phyloP scores from a whole-genome alignment of 2,329 filamentous ascomycete species.

The Gyromitra esculenta region DNA sequence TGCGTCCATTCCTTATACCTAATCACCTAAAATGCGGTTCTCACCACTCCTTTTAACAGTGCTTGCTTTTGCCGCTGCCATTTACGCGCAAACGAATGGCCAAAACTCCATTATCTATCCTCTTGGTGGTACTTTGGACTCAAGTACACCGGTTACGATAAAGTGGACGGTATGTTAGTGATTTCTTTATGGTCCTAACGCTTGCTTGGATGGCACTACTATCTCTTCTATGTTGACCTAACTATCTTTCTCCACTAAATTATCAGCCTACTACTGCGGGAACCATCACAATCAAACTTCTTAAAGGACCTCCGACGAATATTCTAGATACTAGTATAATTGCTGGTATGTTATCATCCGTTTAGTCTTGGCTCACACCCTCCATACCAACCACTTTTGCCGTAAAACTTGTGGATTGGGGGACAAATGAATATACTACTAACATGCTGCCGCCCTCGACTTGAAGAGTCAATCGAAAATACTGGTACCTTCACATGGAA shows the following conservation, averaged over 20 bases:
- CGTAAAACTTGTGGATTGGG: not conserved
- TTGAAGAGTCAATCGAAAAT: slow-evolving; percentile 44
- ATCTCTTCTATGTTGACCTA: slow-evolving; percentile 13
- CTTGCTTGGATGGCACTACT: not conserved
- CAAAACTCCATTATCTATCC: slow-evolving; percentile 45
- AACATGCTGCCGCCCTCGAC: not conserved
- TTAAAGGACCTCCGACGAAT: slow-evolving; percentile 44
- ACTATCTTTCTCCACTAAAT: not conserved
- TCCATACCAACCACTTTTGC: not conserved
- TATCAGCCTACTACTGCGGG: slow-evolving; percentile 46
- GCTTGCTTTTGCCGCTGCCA: slow-evolving; percentile 21
- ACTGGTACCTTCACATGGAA: slow-evolving; percentile 47
- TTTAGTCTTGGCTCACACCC: not conserved
- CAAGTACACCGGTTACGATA: slow-evolving; percentile 35
- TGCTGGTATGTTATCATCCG: slow-evolving; percentile 38
- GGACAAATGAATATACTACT: not conserved
- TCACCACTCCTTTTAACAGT: slow-evolving; percentile 32
- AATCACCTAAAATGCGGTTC: slow-evolving; percentile 26
- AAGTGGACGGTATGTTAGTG: slow-evolving; percentile 43
- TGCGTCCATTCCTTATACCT: slow-evolving; percentile 45
- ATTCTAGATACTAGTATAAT: slow-evolving; percentile 33
- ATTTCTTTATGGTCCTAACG: slow-evolving; percentile 6
- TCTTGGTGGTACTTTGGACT: slow-evolving; percentile 43
- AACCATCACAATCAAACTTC: slow-evolving; percentile 48
- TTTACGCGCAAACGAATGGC: slow-evolving; percentile 38